Evolutionary conservation across 139 green algal species (phyloP).

Genomic region (Raphidocelis subcapitata): DNA sequence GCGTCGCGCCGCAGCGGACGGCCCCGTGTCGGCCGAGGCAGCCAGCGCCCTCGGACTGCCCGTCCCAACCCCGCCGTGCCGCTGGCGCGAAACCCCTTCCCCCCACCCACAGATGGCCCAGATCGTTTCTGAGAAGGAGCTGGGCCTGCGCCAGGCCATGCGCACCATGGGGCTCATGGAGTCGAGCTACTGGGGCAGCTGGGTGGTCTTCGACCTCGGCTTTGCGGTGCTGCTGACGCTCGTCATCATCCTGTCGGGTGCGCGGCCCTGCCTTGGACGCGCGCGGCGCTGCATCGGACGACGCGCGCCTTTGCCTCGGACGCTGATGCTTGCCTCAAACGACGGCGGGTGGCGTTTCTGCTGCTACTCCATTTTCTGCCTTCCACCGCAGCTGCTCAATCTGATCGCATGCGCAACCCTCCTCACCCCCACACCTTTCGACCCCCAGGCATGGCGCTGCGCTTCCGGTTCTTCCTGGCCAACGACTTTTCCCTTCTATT

Average conservation of each 20-base stretch:
- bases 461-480: constrained; percentile 84
- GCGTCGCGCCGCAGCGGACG: too few relatives aligned
- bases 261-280: too few relatives aligned
- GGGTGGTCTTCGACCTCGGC: constrained; percentile 56
- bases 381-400: too few relatives aligned
- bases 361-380: too few relatives aligned
- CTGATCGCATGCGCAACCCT: too few relatives aligned
- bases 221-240: constrained; percentile 56
- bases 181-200: constrained; percentile 86
- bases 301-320: too few relatives aligned
- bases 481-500: constrained; percentile 84
- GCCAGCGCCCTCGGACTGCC: background rate
- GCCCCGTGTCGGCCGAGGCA: too few relatives aligned
- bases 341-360: too few relatives aligned
- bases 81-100: too few relatives aligned
- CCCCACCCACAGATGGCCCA: constrained; percentile 44
- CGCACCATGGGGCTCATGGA: constrained; percentile 87
- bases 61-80: too few relatives aligned
- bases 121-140: constrained; percentile 76
- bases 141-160: constrained; percentile 78
- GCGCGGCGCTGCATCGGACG: too few relatives aligned
- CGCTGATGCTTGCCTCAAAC: too few relatives aligned
- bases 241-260: constrained; percentile 77
- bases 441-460: constrained; percentile 62
- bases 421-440: background rate